phyloP scores from a whole-genome alignment of 2,329 filamentous ascomycete genomes.

The Pyrenophora teres region DNA sequence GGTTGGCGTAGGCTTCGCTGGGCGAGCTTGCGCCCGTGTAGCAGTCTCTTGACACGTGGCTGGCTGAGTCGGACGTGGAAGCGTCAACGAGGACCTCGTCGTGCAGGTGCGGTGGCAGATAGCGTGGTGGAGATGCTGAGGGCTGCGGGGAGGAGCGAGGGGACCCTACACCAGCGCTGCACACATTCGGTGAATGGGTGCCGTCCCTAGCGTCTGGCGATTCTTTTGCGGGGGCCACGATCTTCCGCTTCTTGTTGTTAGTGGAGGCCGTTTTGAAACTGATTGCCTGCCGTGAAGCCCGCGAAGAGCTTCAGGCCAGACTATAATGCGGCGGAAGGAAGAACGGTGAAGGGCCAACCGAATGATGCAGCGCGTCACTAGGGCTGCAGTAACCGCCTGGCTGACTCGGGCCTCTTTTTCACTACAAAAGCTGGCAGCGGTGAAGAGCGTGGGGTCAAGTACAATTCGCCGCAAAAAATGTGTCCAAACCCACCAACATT shows the following conservation, averaged over 20 bases:
- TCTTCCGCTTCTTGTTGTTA: conserved; percentile 56
- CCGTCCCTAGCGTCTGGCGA: conserved; percentile 14
- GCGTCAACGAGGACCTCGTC: conserved; percentile 53
- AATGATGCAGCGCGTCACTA: conserved; percentile 26
- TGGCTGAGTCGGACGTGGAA: conserved; percentile 34
- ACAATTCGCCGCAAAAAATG: conserved; percentile 29
- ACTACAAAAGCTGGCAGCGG: conserved; percentile 13
- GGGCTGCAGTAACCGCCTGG: conserved; percentile 8
- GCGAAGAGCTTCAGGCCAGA: conserved; percentile 44
- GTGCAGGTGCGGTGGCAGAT: conserved; percentile 62
- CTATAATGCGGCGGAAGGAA: conserved; percentile 12
- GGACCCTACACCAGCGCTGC: conserved; percentile 32
- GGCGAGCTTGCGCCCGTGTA: conserved; percentile 53
- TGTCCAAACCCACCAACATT: conserved; percentile 28
- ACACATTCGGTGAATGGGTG: conserved; percentile 41
- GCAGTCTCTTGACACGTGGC: conserved; percentile 38
- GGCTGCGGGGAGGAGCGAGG: conserved; percentile 48
- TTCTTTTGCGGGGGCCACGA: conserved; percentile 41
- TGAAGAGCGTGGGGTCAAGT: conserved; percentile 23
- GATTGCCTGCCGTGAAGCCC: conserved; percentile 47
- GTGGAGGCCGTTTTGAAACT: conserved; percentile 49
- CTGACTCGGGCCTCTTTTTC: conserved; percentile 4
- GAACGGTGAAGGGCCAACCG: conserved; percentile 6
- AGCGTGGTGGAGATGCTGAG: conserved; percentile 51
- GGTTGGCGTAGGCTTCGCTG: conserved; percentile 58